Evolutionary conservation across 2,329 filamentous ascomycete genomes (phyloP).

Genomic region (Colletotrichum karsti): DNA sequence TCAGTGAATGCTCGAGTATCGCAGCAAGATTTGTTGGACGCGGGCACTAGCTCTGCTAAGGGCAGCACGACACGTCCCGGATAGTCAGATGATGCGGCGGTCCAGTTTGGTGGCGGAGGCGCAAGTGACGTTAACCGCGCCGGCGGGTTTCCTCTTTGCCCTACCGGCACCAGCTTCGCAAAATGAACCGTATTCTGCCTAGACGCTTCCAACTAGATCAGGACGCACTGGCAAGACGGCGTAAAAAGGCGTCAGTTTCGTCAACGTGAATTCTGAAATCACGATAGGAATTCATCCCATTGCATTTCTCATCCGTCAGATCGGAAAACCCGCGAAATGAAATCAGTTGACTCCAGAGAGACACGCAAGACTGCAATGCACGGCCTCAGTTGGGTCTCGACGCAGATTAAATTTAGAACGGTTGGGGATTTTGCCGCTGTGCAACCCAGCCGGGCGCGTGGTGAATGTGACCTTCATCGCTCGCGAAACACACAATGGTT

Average conservation of each 20-base stretch:
- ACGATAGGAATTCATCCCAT: not conserved
- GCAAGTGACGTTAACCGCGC: not conserved
- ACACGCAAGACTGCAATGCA: no score
- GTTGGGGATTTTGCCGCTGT: not conserved
- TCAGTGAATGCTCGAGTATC: no score
- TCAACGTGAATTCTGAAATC: not conserved
- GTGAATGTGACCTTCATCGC: not conserved
- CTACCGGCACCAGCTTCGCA: not conserved
- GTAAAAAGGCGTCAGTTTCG: not conserved
- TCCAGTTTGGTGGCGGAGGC: not conserved
- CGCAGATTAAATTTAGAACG: not conserved
- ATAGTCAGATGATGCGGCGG: not conserved
- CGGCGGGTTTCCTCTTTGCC: constrained; percentile 14
- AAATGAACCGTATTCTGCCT: not conserved
- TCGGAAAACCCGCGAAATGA: not conserved
- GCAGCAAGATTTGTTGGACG: no score
- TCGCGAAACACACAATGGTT: not conserved
- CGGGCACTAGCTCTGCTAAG: no score
- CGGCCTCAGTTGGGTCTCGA: not conserved
- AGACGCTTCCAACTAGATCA: not conserved
- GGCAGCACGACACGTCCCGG: no score
- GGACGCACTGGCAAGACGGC: not conserved
- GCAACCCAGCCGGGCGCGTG: not conserved
- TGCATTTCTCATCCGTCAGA: not conserved
- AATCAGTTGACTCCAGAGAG: not conserved